These are phyloP conservation scores for Copromyces sp. DNA, from an alignment of 495 filamentous ascomycete genomes.

Conservation along the genomic window DNA sequence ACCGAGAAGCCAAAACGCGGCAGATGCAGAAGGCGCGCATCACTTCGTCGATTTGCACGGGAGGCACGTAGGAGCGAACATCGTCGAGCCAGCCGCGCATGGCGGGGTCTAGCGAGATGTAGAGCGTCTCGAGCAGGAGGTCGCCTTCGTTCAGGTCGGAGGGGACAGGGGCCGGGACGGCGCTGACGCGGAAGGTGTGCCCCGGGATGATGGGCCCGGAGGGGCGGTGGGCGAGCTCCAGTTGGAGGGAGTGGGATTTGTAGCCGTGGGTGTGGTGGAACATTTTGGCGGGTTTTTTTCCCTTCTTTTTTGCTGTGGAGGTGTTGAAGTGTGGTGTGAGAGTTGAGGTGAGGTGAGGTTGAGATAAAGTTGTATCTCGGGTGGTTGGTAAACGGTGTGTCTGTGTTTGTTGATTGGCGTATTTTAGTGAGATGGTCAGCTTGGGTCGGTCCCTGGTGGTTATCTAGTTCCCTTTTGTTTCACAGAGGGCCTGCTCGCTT, in stretches of 20 bases:
- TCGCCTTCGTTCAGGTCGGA: slow-evolving; percentile 47
- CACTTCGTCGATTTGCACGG: slow-evolving; percentile 52
- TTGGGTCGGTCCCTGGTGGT: too few relatives aligned
- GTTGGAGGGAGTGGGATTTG: slow-evolving; percentile 32
- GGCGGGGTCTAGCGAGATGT: slow-evolving; percentile 72
- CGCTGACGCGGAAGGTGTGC: slow-evolving; percentile 44
- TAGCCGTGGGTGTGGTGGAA: slow-evolving; percentile 11
- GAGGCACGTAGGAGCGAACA: slow-evolving; percentile 54
- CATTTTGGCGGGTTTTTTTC: not conserved
- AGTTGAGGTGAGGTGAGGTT: not conserved
- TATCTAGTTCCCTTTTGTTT: not conserved
- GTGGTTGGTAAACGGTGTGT: not conserved
- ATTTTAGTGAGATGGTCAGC: not conserved
- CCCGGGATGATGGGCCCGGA: slow-evolving; percentile 32
- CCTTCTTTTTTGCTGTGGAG: too few relatives aligned
- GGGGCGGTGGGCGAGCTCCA: slow-evolving; percentile 43
- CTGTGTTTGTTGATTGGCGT: not conserved
- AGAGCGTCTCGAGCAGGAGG: slow-evolving; percentile 54
- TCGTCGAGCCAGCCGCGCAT: slow-evolving; percentile 69
- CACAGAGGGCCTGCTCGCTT: not conserved
- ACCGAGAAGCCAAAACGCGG: slow-evolving; percentile 35
- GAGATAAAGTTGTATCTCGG: not conserved
- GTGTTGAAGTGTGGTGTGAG: not conserved
- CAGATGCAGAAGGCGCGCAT: slow-evolving; percentile 57
- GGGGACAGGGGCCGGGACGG: slow-evolving; percentile 32